Conservation (phyloP, 2,329 filamentous ascomycete genomes). For the Colletotrichum karsti region DNA sequence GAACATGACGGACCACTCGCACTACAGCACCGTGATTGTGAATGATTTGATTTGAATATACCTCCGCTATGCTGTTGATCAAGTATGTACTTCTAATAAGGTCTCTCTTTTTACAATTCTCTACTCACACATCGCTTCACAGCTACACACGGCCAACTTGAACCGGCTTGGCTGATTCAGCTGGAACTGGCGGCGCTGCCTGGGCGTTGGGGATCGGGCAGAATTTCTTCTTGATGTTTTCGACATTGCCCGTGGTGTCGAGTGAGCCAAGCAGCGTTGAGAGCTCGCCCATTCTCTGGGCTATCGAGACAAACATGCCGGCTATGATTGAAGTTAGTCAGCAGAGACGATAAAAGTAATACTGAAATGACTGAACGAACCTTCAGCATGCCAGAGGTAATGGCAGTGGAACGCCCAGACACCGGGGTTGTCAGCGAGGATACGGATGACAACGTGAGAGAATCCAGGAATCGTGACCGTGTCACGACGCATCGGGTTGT, state of each 20-base stretch:
- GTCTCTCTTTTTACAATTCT: background rate
- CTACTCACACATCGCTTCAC: background rate
- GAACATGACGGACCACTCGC: no score
- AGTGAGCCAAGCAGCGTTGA: background rate
- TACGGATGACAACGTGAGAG: constrained; percentile 61
- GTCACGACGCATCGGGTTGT: constrained; percentile 46
- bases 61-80: background rate
- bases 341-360: background rate
- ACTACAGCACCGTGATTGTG: no score
- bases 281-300: constrained; percentile 24
- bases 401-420: constrained; percentile 69
- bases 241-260: background rate
- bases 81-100: background rate
- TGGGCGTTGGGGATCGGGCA: background rate
- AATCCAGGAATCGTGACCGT: constrained; percentile 62
- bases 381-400: constrained; percentile 64
- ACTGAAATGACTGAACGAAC: background rate
- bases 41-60: background rate
- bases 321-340: background rate
- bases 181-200: background rate
- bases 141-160: background rate
- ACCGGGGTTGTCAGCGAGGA: constrained; percentile 66
- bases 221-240: constrained; percentile 23
- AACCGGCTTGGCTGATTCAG: background rate
- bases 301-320: constrained; percentile 24